phyloP scores from a whole-genome alignment of 164 flowering plant genomes.

The Aristolochia californica region DNA sequence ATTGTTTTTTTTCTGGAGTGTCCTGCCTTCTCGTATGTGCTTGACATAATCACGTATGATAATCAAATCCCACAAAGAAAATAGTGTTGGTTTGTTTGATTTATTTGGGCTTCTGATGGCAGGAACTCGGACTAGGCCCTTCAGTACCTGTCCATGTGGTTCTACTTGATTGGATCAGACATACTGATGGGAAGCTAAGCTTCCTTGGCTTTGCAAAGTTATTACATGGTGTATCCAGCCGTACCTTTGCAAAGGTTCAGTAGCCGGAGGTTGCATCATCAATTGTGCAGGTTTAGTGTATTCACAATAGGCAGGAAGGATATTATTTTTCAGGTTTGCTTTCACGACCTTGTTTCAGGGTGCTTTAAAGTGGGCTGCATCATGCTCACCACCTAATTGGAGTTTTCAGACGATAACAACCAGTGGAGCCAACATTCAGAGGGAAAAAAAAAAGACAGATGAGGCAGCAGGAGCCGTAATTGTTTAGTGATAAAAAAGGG shows the following conservation, averaged over 20 bases:
- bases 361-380: background rate
- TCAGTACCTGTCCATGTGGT: conserved; percentile 81
- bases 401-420: conserved; percentile 1
- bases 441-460: no score
- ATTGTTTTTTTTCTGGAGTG: no score
- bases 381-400: background rate
- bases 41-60: no score
- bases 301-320: background rate
- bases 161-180: conserved; percentile 86
- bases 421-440: background rate
- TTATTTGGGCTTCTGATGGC: conserved; percentile 5
- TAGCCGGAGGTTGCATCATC: conserved; percentile 6
- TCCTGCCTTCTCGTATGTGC: no score
- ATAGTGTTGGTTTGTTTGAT: background rate
- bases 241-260: conserved; percentile 41
- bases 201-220: conserved; percentile 86
- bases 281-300: background rate
- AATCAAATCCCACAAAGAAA: background rate
- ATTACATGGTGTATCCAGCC: conserved; percentile 71
- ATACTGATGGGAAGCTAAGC: conserved; percentile 90
- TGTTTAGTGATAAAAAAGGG: no score
- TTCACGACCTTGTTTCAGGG: background rate
- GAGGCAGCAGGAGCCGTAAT: no score
- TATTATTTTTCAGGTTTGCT: background rate
- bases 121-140: conserved; percentile 93